Evolutionary conservation across 306 rosid species (phyloP), one percentile per base, ranked within the genome.

Genomic region (Rosa multiflora): DNA sequence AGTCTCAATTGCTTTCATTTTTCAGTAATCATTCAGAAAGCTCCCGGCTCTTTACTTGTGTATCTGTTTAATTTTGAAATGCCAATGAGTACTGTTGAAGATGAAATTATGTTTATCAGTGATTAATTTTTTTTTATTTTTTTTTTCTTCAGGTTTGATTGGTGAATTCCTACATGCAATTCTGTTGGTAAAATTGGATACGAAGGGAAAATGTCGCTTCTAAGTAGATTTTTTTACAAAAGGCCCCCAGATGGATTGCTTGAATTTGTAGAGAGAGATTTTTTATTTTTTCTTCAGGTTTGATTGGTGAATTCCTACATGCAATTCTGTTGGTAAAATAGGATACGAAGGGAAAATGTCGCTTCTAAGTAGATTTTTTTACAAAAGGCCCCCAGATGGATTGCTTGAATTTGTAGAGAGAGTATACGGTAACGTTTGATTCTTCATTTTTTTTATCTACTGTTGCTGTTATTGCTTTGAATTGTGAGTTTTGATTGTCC

Each of bases 161-260:
- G 84, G 82, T 47, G 51, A 76, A 18, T 17, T 44, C 55, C 53
- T 70, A 39, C 49, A 47, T 67, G 76, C 53, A 44, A 37, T 63
- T 78, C 49, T 8, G 43, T 74, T 44, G 78, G 70, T 15, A 37
- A 73, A 37, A 10, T 73, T 20, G 7, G 37, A 52, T 11, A 35
- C 11, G 14, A 32, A n/a, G n/a, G 66, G 63, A 79, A 76, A 82
- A 94, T 94, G 99, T 86, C 99, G 42, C 95, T 92, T 46, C 92
- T 94, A 29, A 91, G 99, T 87, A 88, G 99, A 86, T 94, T 94
- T 89, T 94, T 92, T 72, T 91, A 91, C 95, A 91, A 87, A 79
- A 88, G 99, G 29, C 99, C 97, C 59, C 99, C 99, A 13, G 97
- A 94, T 86, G 99, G 97, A 21, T 88, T 94, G 75, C 97, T 94